These are phyloP conservation scores for Misopates orontium DNA, from an alignment of 257 asterid species.

Conservation along the genomic window DNA sequence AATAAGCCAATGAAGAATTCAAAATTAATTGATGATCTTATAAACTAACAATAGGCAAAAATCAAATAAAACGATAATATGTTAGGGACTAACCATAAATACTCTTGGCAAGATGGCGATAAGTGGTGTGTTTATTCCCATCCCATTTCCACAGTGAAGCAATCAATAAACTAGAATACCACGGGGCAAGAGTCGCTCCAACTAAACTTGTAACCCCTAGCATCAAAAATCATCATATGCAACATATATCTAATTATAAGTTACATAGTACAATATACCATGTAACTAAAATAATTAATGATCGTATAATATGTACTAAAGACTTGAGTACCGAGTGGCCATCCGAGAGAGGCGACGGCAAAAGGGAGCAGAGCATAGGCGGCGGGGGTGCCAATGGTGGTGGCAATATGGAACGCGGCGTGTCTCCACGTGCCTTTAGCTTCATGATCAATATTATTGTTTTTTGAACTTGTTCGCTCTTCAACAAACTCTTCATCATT, in stretches of 20 bases:
- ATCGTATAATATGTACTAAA: too few relatives aligned
- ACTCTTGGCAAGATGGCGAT: constrained; percentile 54
- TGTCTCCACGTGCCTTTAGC: constrained; percentile 56
- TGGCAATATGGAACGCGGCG: constrained; percentile 70
- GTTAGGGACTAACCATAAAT: constrained; percentile 44
- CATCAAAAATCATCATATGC: too few relatives aligned
- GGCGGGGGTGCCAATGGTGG: constrained; percentile 74
- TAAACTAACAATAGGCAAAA: too few relatives aligned
- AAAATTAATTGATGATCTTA: too few relatives aligned
- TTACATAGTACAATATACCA: too few relatives aligned
- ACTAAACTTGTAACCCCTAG: constrained; percentile 52
- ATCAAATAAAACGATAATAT: too few relatives aligned
- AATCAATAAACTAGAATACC: constrained; percentile 64
- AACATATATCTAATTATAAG: too few relatives aligned
- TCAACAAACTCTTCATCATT: too few relatives aligned
- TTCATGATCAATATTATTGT: constrained; percentile 20
- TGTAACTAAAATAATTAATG: too few relatives aligned
- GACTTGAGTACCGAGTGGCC: constrained; percentile 57
- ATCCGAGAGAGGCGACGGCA: constrained; percentile 68
- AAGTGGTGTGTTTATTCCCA: constrained; percentile 55
- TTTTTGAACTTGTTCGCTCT: neutral
- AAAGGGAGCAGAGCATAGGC: constrained; percentile 73
- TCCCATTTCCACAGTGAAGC: constrained; percentile 72
- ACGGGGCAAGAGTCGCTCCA: constrained; percentile 50
- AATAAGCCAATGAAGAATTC: too few relatives aligned